Conservation (phyloP, 106 monocot genomes). For the Dendrobium chrysotoxum region DNA sequence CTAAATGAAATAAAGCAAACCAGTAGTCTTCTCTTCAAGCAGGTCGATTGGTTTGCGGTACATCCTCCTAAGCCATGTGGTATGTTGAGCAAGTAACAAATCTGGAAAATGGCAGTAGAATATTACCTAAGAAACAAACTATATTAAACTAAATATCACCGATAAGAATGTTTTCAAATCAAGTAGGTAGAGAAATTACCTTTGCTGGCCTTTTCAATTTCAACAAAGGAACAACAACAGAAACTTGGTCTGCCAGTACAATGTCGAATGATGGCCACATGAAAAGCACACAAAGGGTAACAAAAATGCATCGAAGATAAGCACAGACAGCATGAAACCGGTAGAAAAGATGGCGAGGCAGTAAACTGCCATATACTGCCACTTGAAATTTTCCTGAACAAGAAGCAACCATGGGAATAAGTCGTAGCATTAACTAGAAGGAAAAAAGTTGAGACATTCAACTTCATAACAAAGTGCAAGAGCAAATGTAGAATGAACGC, state of each 20-base stretch:
- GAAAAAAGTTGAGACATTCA: background rate
- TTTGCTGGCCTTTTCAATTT: constrained; percentile 34
- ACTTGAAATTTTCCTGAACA: constrained; percentile 76
- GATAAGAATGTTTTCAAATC: background rate
- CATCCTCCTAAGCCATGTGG: constrained; percentile 58
- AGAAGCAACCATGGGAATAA: background rate
- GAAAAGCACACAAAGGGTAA: constrained; percentile 76
- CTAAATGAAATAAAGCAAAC: constrained; percentile 19
- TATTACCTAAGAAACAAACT: constrained; percentile 45
- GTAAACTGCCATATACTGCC: constrained; percentile 81
- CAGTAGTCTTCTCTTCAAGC: constrained; percentile 91
- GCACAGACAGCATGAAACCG: constrained; percentile 86
- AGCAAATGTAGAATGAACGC: too few species aligned
- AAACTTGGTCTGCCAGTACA: constrained; percentile 82
- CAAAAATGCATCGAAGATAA: constrained; percentile 85
- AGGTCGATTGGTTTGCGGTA: constrained; percentile 90
- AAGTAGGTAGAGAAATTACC: background rate
- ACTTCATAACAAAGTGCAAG: background rate
- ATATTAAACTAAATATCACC: background rate
- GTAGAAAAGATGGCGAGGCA: constrained; percentile 85
- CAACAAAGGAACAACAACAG: constrained; percentile 71
- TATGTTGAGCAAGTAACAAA: constrained; percentile 82
- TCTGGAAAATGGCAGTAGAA: constrained; percentile 99
- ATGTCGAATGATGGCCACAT: constrained; percentile 78
- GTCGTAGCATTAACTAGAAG: background rate